Evolutionary conservation across 176 grass and related monocot genomes (phyloP), one percentile per base, ranked within the genome.

Genomic region (maize (Zea mays)): DNA sequence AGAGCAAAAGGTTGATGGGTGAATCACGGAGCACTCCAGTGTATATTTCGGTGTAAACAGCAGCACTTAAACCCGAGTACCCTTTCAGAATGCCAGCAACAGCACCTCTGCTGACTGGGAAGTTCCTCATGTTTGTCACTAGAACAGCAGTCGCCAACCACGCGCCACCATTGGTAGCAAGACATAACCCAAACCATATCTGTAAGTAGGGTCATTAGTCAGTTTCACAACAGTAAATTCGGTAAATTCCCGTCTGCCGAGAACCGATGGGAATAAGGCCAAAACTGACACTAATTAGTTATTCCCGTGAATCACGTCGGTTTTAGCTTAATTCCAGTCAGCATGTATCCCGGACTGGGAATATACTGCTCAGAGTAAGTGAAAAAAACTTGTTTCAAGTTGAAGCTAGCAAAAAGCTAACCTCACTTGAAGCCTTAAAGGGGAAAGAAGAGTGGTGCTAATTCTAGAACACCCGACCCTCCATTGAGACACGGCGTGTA

Each of bases 91-190:
- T 94, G 58, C 91, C 95, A 57, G 91, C 91, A 64, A 98, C 95
- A 9, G 85, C 75, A n/a, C 95, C 95, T 72, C 95, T 89, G 49
- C 89, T 92, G 38, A 94, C 77, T 56, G 95, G 95, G 74, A 98
- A 98, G 61, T 98, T 98, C 80, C 91, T 86, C 95, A 98, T 98
- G 73, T 94, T 98, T 65, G 95, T 98, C 10, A 98, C 91, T 2
- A 94, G 64, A 69, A 88, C 91, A 0, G 86, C 89, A 44, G 95
- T 98, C 3, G 65, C 91, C 34, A 98, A 35, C 95, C 95, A 98
- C 5, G 95, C 95, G 12, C 89, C 83, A 62, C 95, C 84, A 72
- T 98, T 98, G 64, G 91, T 85, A 54, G 89, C 91, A 86, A 94
- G 83, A 67, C 85, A 92, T 79, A 98, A 69, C 44, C 91, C 91